A percentile compares a stretch with the other conserved stretches of the same genome.
phyloP scores from a whole-genome alignment of 345 rosid genomes.

The Turritis glabra region DNA sequence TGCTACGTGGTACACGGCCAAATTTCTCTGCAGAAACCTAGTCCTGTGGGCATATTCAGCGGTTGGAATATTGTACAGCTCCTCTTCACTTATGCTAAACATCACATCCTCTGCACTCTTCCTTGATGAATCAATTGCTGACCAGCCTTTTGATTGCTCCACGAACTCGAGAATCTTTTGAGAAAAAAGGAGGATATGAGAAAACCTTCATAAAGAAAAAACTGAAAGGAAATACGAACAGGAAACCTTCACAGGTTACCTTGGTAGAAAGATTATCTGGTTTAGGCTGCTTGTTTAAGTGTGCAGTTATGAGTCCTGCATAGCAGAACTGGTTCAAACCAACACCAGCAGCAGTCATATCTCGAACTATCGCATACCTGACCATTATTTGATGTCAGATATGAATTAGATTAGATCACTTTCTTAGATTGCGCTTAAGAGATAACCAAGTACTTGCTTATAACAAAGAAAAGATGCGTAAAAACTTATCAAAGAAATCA shows the following conservation, averaged over 20 bases:
- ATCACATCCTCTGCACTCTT: conserved; percentile 68
- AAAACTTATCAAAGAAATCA: not conserved
- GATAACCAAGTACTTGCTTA: not conserved
- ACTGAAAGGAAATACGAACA: not conserved
- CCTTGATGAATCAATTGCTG: conserved; percentile 62
- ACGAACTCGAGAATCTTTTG: conserved; percentile 81
- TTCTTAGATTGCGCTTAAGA: not conserved
- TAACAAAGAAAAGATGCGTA: not conserved
- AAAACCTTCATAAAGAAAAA: conserved; percentile 6
- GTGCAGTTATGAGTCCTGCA: conserved; percentile 90
- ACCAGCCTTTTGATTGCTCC: conserved; percentile 90
- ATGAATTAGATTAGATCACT: conserved; percentile 4
- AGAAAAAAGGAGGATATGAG: conserved; percentile 21
- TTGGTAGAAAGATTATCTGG: conserved; percentile 65
- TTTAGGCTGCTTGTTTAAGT: conserved; percentile 68
- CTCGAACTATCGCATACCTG: conserved; percentile 89
- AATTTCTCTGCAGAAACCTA: conserved; percentile 58
- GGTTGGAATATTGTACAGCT: conserved; percentile 81
- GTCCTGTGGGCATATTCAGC: conserved; percentile 67
- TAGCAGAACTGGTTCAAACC: conserved; percentile 94
- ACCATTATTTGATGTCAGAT: conserved; percentile 16
- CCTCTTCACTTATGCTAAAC: conserved; percentile 82
- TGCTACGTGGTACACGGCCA: conserved; percentile 84
- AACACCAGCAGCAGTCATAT: conserved; percentile 97
- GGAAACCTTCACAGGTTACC: conserved; percentile 41